A percentile compares a stretch with the other conserved stretches of the same genome.
These are phyloP conservation scores for Candida stauntonica DNA, from an alignment of 805 yeast genomes.

Conservation along the genomic window DNA sequence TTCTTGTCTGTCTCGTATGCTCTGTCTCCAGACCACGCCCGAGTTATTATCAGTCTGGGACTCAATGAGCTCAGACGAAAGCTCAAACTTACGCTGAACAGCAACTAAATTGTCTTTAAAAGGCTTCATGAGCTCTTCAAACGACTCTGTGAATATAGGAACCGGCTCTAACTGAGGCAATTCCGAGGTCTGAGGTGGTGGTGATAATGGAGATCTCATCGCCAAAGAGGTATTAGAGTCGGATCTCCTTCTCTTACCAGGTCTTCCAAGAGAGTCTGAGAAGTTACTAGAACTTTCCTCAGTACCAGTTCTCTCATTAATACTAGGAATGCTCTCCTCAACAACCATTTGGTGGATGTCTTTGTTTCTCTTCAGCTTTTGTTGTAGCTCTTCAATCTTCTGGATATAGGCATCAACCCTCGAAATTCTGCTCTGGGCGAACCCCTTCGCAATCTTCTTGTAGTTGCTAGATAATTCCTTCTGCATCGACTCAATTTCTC, in stretches of 20 bases:
- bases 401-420: slow-evolving; percentile 31
- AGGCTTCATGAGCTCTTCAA: slow-evolving; percentile 17
- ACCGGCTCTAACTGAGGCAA: slow-evolving; percentile 15
- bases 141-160: slow-evolving; percentile 23
- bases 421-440: slow-evolving; percentile 27
- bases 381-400: slow-evolving; percentile 30
- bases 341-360: slow-evolving; percentile 17
- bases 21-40: slow-evolving; percentile 24
- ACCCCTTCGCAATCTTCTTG: slow-evolving; percentile 27
- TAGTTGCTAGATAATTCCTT: slow-evolving; percentile 29
- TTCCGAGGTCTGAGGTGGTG: slow-evolving; percentile 14
- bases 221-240: too few relatives aligned
- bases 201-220: too few relatives aligned
- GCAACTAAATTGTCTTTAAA: slow-evolving; percentile 11
- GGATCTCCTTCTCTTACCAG: slow-evolving; percentile 5
- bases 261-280: not conserved
- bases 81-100: slow-evolving; percentile 16
- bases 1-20: slow-evolving; percentile 16
- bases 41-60: slow-evolving; percentile 12
- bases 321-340: slow-evolving; percentile 14
- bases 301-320: slow-evolving; percentile 13
- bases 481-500: slow-evolving; percentile 22
- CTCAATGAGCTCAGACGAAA: slow-evolving; percentile 20
- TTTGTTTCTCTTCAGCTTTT: slow-evolving; percentile 21
- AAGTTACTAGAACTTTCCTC: slow-evolving; percentile 7